Base-by-base conservation (phyloP, 305 asterid species). In the Fraxinus floribunda region DNA sequence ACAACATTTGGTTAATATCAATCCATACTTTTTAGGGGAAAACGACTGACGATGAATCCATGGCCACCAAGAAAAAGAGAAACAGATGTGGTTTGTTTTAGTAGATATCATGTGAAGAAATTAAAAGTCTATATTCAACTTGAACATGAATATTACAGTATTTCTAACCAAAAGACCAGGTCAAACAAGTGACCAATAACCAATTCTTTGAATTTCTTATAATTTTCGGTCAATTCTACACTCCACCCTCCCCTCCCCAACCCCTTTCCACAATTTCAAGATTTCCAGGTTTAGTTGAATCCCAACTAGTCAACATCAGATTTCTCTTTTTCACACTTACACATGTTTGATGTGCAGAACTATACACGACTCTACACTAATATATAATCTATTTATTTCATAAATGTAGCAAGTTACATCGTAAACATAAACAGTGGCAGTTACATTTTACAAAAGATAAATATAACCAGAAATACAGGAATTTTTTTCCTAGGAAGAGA, bases 131-230 rank as follows among this genome's bases (percentile, higher is more conserved):
- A 74, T 77, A 77, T 71, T 84, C 81, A 81, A 75, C 81, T 84
- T 78, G 81, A 72, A 78, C 76, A 35, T 85, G 83, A 79, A 86
- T 78, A 80, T 7, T 79, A 78, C 55, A 83, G 70, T 71, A 85
- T 82, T 85, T 80, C 84, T 81, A 86, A 86, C 83, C 18, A 83
- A 52, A 86, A 81, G 81, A 79, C 89, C 91, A 87, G 92, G 94
- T 89, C 91, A 88, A 89, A 84, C 97, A 84, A 83, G 93, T 88
- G 97, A 90, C 93, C 80, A 26, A 30, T 83, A 95, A 90, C 93
- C 80, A 26, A 30, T 83, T 80, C 87, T 78, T 85, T 85, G 72
- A 86, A 86, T 84, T 81, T 81, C 81, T 39, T 64, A 78, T 26
- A 3, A 83, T 78, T 85, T 75, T 9, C 72, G 76, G 86, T 83